Percentiles rank a stretch among this genome's conserved stretches.
Conservation (phyloP, 139 green algal species). For the Astrephomene gubernaculifera region DNA sequence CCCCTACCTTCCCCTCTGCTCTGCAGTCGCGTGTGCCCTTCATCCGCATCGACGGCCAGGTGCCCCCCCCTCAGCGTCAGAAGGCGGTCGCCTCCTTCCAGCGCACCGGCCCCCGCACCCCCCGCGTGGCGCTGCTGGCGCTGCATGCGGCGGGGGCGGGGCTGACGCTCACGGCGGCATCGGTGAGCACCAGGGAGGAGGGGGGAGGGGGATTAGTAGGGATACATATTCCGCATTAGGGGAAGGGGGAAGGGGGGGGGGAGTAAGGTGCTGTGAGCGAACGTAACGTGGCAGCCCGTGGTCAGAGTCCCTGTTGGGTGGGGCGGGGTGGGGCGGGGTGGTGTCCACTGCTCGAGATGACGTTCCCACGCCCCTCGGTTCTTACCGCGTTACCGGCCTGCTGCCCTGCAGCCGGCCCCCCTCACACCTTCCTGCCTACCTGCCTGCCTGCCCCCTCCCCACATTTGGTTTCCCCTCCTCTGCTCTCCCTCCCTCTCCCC, state of each 20-base stretch:
- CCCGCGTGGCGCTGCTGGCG: conserved; percentile 67
- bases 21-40: neutral
- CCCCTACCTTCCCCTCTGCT: neutral
- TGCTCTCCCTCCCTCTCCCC: too few relatives aligned
- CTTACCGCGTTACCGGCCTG: too few relatives aligned
- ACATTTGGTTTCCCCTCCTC: too few relatives aligned
- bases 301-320: too few relatives aligned
- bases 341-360: too few relatives aligned
- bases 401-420: too few relatives aligned
- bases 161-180: conserved; percentile 77
- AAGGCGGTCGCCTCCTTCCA: conserved; percentile 62
- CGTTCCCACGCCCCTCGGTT: too few relatives aligned
- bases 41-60: conserved; percentile 73
- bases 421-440: too few relatives aligned
- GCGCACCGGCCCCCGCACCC: neutral
- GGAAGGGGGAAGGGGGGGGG: neutral
- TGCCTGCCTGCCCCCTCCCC: too few relatives aligned
- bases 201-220: neutral
- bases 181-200: neutral
- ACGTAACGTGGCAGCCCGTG: too few relatives aligned
- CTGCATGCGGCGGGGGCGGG: conserved; percentile 78
- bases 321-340: too few relatives aligned
- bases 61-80: conserved; percentile 19
- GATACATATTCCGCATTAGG: too few relatives aligned
- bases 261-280: neutral